Evolutionary conservation across 805 yeast species (phyloP), one percentile per base, ranked within the genome.

Genomic region (Nakazawaea pomicola): DNA sequence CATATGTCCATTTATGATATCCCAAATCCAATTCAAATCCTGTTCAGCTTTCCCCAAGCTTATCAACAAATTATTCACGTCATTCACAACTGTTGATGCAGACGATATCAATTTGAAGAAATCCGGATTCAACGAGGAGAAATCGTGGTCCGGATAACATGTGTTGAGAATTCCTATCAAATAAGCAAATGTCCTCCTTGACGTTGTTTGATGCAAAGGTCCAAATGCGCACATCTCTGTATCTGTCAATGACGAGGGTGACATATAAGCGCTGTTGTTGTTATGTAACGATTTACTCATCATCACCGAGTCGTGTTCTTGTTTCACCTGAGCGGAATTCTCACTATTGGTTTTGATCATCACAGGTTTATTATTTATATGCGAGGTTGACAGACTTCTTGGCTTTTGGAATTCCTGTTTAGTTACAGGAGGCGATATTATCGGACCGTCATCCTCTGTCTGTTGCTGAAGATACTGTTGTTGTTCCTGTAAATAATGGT

Each of bases 101-200:
- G 75, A 70, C 17, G 65, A 68, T 5, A 76, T 75, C n/a, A 85
- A 74, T 30, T 68, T 63, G 60, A 84, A 84, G 58, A 79, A 82
- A 15, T 69, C 69, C 1, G 99, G 99, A 55, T 86, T 88, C 47
- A 93, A 73, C 19, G 83, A 74, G 10, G 95, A 75, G 53, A 91
- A 93, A 56, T 93, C 99, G 55, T 93, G 96, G 58, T 93, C 99
- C 0, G 99, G 98, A 56, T 86, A 91, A 4, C 95, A 82, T 6
- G 95, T 85, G 59, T 93, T 93, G 40, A 93, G 69, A 27, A 90
- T 89, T 1, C 95, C 93, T 45, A 93, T 86, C 36, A 93, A 67
- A 56, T 90, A 86, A 0, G 96, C 93, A 66, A 91, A 93, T 1
- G 90, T 80, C 60, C 88, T 83, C 48, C 96, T 74, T 33, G 95